These are phyloP conservation scores for Venturia aucupariae DNA, from an alignment of 2,329 filamentous ascomycete genomes.

Conservation along the genomic window DNA sequence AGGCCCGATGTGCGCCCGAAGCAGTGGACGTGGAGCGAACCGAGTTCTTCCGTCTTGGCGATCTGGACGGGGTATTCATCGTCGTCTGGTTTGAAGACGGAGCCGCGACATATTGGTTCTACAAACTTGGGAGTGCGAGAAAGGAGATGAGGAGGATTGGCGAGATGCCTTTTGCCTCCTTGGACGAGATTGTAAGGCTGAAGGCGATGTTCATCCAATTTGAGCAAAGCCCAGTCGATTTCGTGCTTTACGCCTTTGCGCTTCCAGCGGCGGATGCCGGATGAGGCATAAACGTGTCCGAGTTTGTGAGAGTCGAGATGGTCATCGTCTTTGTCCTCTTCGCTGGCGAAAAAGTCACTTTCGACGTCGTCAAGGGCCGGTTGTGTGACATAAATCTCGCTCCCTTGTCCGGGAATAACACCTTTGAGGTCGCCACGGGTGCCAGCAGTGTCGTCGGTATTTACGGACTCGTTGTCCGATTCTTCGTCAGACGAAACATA, in stretches of 20 bases:
- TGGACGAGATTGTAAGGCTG: slow-evolving; percentile 66
- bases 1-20: slow-evolving; percentile 80
- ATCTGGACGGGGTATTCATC: slow-evolving; percentile 47
- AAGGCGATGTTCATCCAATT: slow-evolving; percentile 61
- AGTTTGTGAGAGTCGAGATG: slow-evolving; percentile 70
- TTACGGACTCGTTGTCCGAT: slow-evolving; percentile 11
- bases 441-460: slow-evolving; percentile 22
- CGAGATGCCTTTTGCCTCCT: slow-evolving; percentile 25
- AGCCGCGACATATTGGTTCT: slow-evolving; percentile 26
- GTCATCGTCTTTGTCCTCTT: slow-evolving; percentile 67
- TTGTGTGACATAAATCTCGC: slow-evolving; percentile 77
- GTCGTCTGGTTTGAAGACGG: slow-evolving; percentile 26
- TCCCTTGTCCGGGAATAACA: slow-evolving; percentile 63
- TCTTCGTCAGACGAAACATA: slow-evolving; percentile 20
- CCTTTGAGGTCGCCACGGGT: slow-evolving; percentile 63
- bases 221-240: slow-evolving; percentile 90
- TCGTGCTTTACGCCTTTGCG: slow-evolving; percentile 71
- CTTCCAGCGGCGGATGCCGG: slow-evolving; percentile 70
- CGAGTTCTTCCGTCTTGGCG: slow-evolving; percentile 52
- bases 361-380: slow-evolving; percentile 83
- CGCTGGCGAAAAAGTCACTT: slow-evolving; percentile 70
- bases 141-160: not conserved
- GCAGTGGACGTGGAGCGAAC: slow-evolving; percentile 74
- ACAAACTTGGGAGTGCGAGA: slow-evolving; percentile 24
- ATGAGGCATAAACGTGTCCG: slow-evolving; percentile 80